Percentiles rank a stretch among this genome's conserved stretches.
Evolutionary conservation across 768 basidiomycete genomes (phyloP).

Genomic region (Galerina sulciceps): DNA sequence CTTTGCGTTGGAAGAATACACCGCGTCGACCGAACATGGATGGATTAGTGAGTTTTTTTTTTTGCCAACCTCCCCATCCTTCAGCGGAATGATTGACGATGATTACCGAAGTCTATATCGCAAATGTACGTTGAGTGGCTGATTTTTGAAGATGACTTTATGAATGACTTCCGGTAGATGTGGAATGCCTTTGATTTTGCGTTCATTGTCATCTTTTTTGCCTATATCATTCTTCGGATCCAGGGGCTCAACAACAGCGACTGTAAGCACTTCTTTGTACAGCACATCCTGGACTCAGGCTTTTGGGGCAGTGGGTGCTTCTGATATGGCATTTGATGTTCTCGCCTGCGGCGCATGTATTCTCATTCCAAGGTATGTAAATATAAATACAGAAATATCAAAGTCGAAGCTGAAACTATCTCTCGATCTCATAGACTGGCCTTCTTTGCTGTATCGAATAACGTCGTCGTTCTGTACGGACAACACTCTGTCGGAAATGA

Average conservation of each 20-base stretch:
- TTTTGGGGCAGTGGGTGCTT: constrained; percentile 44
- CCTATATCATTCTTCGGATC: constrained; percentile 67
- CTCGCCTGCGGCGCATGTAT: constrained; percentile 86
- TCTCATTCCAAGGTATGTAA: constrained; percentile 72
- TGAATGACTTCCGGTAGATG: constrained; percentile 48
- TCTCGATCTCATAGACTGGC: constrained; percentile 53
- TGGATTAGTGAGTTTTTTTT: constrained; percentile 69
- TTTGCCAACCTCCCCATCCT: constrained; percentile 7
- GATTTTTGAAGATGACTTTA: not conserved
- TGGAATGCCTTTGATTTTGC: constrained; percentile 91
- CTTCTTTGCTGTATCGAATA: constrained; percentile 81
- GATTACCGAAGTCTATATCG: constrained; percentile 69
- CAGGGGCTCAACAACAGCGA: constrained; percentile 62
- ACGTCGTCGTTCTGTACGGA: constrained; percentile 76
- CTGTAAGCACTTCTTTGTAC: constrained; percentile 38
- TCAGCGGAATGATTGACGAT: not conserved
- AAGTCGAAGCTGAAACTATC: not conserved
- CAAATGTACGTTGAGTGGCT: constrained; percentile 56
- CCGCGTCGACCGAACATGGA: constrained; percentile 84
- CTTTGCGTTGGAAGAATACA: constrained; percentile 87
- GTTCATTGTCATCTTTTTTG: constrained; percentile 71
- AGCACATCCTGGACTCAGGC: not conserved
- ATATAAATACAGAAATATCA: not conserved
- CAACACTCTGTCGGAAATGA: not conserved
- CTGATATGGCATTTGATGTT: constrained; percentile 78